phyloP scores from a whole-genome alignment of 306 rosid species.

The Fragaria iinumae region DNA sequence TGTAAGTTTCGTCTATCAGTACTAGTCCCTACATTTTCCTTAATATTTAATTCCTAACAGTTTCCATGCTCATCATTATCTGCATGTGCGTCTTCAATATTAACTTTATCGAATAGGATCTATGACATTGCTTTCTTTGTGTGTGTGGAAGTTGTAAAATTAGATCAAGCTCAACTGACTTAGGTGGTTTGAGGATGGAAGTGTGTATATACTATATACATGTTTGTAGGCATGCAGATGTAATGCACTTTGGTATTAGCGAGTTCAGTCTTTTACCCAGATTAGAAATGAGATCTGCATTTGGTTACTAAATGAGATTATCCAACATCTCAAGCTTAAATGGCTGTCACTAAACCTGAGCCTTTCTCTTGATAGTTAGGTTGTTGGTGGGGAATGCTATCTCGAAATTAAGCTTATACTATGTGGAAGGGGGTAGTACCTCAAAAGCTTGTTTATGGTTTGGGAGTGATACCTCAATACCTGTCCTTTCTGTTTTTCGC shows the following conservation, averaged over 20 bases:
- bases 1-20: too few species aligned
- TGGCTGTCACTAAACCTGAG: too few species aligned
- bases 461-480: too few species aligned
- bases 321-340: not conserved
- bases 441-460: too few species aligned
- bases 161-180: not conserved
- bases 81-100: too few species aligned
- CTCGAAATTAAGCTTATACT: not conserved
- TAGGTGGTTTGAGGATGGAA: not conserved
- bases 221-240: not conserved
- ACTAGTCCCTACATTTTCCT: too few species aligned
- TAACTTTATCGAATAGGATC: not conserved
- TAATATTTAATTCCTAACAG: too few species aligned
- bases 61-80: too few species aligned
- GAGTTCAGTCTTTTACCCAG: not conserved
- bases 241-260: not conserved
- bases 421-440: not conserved
- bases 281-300: not conserved
- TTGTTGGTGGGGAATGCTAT: not conserved
- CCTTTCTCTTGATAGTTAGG: not conserved
- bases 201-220: not conserved
- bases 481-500: too few species aligned
- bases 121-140: not conserved
- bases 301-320: too few species aligned
- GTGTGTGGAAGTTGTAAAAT: not conserved